These are phyloP conservation scores for Zymoseptoria tritici DNA, from an alignment of 2,329 filamentous ascomycete genomes.

Conservation along the genomic window DNA sequence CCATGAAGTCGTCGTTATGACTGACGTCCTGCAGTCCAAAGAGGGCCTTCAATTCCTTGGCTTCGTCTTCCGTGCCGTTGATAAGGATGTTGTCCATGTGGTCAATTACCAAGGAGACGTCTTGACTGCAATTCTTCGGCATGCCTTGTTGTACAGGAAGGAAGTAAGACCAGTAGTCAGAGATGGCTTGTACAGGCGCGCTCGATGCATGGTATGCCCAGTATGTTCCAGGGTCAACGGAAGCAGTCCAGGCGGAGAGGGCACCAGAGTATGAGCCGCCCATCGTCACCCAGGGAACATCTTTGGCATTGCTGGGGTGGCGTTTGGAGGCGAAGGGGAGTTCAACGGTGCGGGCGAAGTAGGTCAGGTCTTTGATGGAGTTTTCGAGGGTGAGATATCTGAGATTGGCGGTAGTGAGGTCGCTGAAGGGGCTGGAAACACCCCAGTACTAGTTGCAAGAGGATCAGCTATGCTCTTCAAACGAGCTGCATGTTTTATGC, in stretches of 20 bases:
- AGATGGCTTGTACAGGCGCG: constrained; percentile 49
- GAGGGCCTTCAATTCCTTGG: constrained; percentile 42
- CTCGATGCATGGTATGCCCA: constrained; percentile 54
- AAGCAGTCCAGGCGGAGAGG: constrained; percentile 49
- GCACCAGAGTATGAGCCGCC: constrained; percentile 53
- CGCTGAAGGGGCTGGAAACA: constrained; percentile 45
- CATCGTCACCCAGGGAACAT: constrained; percentile 46
- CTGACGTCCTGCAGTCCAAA: constrained; percentile 47
- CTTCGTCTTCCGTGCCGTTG: constrained; percentile 24
- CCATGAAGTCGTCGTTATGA: constrained; percentile 48
- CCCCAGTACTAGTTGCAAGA: constrained; percentile 43
- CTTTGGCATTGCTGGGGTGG: constrained; percentile 42
- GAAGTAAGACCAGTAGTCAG: constrained; percentile 55
- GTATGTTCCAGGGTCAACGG: constrained; percentile 47
- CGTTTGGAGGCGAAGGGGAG: constrained; percentile 46
- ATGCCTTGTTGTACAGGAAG: constrained; percentile 50
- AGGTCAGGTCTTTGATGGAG: constrained; percentile 46
- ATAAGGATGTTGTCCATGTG: constrained; percentile 37
- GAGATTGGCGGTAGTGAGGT: constrained; percentile 47
- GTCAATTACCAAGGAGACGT: constrained; percentile 46
- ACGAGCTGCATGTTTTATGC: background rate
- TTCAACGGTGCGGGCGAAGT: constrained; percentile 47
- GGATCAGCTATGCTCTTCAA: background rate
- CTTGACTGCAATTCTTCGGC: constrained; percentile 51
- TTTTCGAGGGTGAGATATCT: constrained; percentile 49